Evolutionary conservation across 169 alveolate genomes (phyloP), one percentile per base, ranked within the genome.

Genomic region (Cryptosporidium parvum): DNA sequence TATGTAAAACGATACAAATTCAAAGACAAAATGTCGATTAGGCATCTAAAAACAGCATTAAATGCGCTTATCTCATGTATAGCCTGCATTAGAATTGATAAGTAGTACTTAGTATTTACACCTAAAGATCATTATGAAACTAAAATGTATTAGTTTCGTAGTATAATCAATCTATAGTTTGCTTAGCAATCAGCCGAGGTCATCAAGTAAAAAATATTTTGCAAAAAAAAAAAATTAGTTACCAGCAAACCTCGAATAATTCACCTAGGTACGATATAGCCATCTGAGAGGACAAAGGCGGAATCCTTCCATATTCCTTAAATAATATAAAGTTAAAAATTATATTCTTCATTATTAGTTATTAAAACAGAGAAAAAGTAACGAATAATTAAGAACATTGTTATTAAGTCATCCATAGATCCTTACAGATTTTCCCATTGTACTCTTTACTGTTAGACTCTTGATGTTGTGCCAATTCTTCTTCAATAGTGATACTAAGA

Each of bases 391-490:
- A 35, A 35, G 31, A 75, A 75, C 18, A 48, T 48, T 23, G 85
- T 12, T 8, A 42, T 67, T 18, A 42, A 33, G 71, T 96, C 92
- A 98, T 72, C 99, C 99, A 94, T 97, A 97, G 91, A 98, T 97
- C 87, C 98, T 94, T 89, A 95, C 96, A 56, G 99, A 97, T 93
- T 97, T 96, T 48, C 99, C 99, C 99, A 98, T 98, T 92, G 99
- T 98, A 86, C 99, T 97, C 97, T 98, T 99, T 85, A 99, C 96
- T 93, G 97, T 98, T 69, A 98, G 96, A 33, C 99, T 93, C 93
- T 97, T 98, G 89, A 98, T 97, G 92, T 99, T 99, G 94, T 98
- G 97, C 99, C 99, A 98, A 92, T 98, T 98, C 97, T 98, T 98
- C 96, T 98, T 98, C 92, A 98, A 95, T 80, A 99, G 97, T 69